Conservation (phyloP, 495 filamentous ascomycete genomes). For the Copromyces sp. region DNA sequence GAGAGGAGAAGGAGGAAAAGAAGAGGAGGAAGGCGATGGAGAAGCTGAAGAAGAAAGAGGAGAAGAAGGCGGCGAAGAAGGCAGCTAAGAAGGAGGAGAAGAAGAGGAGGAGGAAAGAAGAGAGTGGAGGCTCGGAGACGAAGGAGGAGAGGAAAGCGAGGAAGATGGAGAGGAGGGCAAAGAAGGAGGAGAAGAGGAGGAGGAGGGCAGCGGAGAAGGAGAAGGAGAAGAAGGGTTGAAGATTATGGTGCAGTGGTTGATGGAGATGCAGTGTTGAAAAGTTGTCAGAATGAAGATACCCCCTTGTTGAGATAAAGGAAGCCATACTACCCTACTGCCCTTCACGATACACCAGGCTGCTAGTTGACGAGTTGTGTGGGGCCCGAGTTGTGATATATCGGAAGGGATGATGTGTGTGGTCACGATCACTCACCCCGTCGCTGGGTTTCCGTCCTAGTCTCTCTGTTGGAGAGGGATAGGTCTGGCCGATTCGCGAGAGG, state of each 20-base stretch:
- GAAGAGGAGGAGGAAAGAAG: conserved; percentile 14
- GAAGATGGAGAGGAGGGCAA: conserved; percentile 32
- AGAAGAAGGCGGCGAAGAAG: conserved; percentile 11
- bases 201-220: conserved; percentile 8
- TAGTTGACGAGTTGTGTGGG: neutral
- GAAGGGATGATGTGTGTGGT: neutral
- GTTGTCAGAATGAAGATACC: neutral
- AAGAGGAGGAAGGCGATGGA: conserved; percentile 15
- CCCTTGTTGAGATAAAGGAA: neutral
- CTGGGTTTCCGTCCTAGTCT: neutral
- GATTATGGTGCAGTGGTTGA: neutral
- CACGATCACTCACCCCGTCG: neutral
- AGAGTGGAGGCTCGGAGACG: conserved; percentile 22
- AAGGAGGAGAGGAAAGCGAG: conserved; percentile 32
- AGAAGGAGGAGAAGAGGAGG: conserved; percentile 34
- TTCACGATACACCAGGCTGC: neutral
- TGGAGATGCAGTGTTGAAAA: neutral
- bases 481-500: neutral
- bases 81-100: conserved; percentile 17
- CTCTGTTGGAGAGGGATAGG: neutral
- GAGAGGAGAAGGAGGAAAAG: conserved; percentile 22
- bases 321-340: neutral
- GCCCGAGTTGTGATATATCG: neutral
- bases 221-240: neutral
- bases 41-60: conserved; percentile 10